A percentile compares a stretch with the other conserved stretches of the same genome.
Evolutionary conservation across 495 filamentous ascomycete genomes (phyloP).

Genomic region (Trichocladium antarcticum): DNA sequence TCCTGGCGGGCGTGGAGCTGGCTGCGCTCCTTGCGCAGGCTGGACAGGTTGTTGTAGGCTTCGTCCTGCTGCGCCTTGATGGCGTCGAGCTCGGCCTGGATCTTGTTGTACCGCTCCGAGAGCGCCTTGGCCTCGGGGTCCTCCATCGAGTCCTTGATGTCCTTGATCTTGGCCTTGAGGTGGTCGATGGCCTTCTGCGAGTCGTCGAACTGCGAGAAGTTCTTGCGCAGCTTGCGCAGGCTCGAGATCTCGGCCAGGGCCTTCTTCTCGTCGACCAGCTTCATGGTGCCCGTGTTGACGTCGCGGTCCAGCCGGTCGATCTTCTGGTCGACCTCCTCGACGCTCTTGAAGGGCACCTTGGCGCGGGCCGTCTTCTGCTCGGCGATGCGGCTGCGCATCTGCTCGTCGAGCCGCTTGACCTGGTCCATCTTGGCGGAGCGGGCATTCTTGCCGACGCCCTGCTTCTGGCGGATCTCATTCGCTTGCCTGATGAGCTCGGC

Average conservation of each 20-base stretch:
- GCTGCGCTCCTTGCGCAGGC: constrained; percentile 79
- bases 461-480: constrained; percentile 62
- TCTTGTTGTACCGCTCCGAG: constrained; percentile 67
- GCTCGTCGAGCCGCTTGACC: constrained; percentile 73
- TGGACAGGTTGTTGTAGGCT: constrained; percentile 71
- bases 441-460: constrained; percentile 69
- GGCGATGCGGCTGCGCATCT: constrained; percentile 64
- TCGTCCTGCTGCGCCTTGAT: constrained; percentile 87
- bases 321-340: constrained; percentile 75
- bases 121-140: constrained; percentile 87
- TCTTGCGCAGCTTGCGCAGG: constrained; percentile 81
- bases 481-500: constrained; percentile 69
- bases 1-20: constrained; percentile 73
- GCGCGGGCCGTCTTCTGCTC: constrained; percentile 74
- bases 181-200: constrained; percentile 75
- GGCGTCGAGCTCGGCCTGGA: constrained; percentile 72
- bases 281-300: constrained; percentile 78
- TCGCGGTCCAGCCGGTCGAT: constrained; percentile 70
- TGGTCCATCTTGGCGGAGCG: constrained; percentile 67
- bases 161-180: constrained; percentile 71
- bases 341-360: constrained; percentile 69
- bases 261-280: constrained; percentile 94
- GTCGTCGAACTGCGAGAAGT: constrained; percentile 71
- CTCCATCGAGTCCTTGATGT: constrained; percentile 72
- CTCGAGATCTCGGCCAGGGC: constrained; percentile 68